phyloP scores from a whole-genome alignment of 306 rosid species.

The Ormosia emarginata region DNA sequence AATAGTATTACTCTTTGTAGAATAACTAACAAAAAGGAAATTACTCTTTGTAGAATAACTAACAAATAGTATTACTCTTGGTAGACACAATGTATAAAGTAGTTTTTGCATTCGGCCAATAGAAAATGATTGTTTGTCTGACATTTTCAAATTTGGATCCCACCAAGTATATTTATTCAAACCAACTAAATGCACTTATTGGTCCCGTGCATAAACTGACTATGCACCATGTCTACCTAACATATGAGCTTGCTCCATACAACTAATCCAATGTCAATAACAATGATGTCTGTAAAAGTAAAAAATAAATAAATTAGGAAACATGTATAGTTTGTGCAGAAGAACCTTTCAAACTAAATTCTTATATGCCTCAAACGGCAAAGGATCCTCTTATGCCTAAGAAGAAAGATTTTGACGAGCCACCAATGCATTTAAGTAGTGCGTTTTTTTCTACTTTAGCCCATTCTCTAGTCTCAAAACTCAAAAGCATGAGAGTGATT shows the following conservation, averaged over 20 bases:
- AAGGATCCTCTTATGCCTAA: not conserved
- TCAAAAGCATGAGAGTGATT: slow-evolving; percentile 17
- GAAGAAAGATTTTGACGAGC: not conserved
- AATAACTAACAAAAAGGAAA: not conserved
- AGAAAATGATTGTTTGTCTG: not conserved
- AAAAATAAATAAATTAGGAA: not conserved
- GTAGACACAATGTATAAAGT: not conserved
- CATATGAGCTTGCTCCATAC: not conserved
- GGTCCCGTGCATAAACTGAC: not conserved
- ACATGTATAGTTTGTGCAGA: not conserved
- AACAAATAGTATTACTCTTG: not conserved
- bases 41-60: no score
- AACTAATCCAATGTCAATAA: not conserved
- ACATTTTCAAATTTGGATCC: not conserved
- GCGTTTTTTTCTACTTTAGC: not conserved
- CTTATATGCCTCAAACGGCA: not conserved
- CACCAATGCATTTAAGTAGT: not conserved
- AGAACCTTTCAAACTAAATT: not conserved
- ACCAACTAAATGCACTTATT: not conserved
- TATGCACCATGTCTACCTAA: not conserved
- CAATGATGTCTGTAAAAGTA: not conserved
- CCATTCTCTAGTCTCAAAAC: not conserved
- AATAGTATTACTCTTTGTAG: not conserved
- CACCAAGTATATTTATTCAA: not conserved
- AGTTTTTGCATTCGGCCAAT: not conserved